Percentiles rank a stretch among this genome's conserved stretches.
Evolutionary conservation across 257 asterid genomes (phyloP).

Genomic region (Vinca minor): DNA sequence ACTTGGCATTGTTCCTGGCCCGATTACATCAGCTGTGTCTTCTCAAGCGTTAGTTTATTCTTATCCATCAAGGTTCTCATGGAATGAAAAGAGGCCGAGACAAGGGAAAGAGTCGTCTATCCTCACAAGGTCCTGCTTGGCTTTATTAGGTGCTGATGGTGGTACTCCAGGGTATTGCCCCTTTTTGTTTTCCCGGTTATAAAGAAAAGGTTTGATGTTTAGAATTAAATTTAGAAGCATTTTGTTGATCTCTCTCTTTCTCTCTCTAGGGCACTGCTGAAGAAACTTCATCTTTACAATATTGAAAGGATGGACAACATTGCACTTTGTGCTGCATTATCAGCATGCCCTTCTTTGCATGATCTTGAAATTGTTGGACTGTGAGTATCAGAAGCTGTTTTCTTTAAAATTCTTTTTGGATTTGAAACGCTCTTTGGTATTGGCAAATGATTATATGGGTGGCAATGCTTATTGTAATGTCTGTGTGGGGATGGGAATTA

Average conservation of each 20-base stretch:
- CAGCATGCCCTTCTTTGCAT: conserved; percentile 59
- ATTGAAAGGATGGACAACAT: conserved; percentile 66
- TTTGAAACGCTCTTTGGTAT: background rate
- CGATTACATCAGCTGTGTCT: conserved; percentile 35
- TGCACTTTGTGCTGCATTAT: conserved; percentile 58
- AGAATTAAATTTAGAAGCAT: background rate
- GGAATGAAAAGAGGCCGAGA: conserved; percentile 63
- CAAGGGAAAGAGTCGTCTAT: conserved; percentile 57
- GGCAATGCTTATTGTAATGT: too few species aligned
- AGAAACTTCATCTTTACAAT: conserved; percentile 66
- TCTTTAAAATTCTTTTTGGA: background rate
- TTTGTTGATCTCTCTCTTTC: background rate
- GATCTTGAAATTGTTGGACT: conserved; percentile 85
- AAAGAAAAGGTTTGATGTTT: background rate
- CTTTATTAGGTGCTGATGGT: conserved; percentile 54
- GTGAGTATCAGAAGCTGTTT: conserved; percentile 41
- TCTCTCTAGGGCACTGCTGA: conserved; percentile 48
- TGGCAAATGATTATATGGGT: background rate
- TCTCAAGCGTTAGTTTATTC: conserved; percentile 39
- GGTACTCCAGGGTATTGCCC: conserved; percentile 62
- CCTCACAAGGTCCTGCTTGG: conserved; percentile 72
- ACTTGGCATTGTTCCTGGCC: conserved; percentile 61
- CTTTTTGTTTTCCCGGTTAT: background rate
- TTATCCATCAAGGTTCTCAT: conserved; percentile 54
- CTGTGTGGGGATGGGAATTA: background rate